A percentile compares a stretch with the other conserved stretches of the same genome.
Conservation (phyloP, 441 rosid species). For the Gossypium gossypioides region DNA sequence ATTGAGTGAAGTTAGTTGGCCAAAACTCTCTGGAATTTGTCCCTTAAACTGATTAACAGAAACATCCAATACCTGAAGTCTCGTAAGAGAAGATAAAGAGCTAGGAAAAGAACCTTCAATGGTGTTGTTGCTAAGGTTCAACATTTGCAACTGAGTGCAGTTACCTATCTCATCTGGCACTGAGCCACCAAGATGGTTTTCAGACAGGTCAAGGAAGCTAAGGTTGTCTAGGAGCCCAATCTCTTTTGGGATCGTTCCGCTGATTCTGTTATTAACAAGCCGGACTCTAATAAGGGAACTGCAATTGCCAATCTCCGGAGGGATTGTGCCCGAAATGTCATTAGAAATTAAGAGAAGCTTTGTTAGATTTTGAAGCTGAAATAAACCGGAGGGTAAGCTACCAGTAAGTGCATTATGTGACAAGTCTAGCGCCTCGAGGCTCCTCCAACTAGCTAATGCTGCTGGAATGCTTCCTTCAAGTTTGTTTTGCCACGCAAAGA, state of each 20-base stretch:
- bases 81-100: conserved; percentile 39
- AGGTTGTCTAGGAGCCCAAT: conserved; percentile 42
- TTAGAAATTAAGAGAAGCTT: conserved; percentile 56
- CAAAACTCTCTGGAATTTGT: conserved; percentile 41
- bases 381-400: conserved; percentile 35
- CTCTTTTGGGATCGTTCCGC: conserved; percentile 42
- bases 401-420: conserved; percentile 55
- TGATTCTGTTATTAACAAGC: conserved; percentile 41
- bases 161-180: conserved; percentile 46
- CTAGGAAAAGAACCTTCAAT: conserved; percentile 36
- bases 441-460: conserved; percentile 34
- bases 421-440: conserved; percentile 56
- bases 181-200: conserved; percentile 36
- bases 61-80: conserved; percentile 51
- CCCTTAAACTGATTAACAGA: conserved; percentile 40
- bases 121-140: conserved; percentile 61
- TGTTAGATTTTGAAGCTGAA: conserved; percentile 37
- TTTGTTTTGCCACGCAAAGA: conserved; percentile 62
- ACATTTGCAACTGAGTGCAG: conserved; percentile 56
- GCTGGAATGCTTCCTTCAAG: conserved; percentile 64
- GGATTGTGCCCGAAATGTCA: conserved; percentile 48
- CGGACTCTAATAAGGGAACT: conserved; percentile 48
- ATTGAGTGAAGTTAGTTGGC: conserved; percentile 43
- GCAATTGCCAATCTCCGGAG: conserved; percentile 45
- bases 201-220: conserved; percentile 48